Conservation (phyloP, 1,139 yeast species). For the Pichia sp. region DNA sequence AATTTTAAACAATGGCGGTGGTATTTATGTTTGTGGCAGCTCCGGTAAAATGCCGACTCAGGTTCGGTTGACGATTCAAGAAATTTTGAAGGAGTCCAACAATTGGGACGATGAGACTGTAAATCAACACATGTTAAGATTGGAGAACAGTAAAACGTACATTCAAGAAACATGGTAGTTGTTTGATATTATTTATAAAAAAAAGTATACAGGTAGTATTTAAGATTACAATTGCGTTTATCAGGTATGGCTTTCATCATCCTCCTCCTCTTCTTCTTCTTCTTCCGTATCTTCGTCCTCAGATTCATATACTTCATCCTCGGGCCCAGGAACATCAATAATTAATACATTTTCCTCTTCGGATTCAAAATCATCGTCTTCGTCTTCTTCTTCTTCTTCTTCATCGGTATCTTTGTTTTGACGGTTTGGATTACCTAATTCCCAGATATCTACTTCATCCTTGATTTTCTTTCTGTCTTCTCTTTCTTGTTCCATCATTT, state of each 20-base stretch:
- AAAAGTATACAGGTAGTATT: slow-evolving; percentile 1
- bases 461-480: slow-evolving; percentile 51
- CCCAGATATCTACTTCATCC: slow-evolving; percentile 59
- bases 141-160: slow-evolving; percentile 66
- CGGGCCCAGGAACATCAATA: slow-evolving; percentile 11
- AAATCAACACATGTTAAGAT: slow-evolving; percentile 37
- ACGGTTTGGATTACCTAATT: slow-evolving; percentile 69
- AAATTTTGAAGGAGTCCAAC: slow-evolving; percentile 34
- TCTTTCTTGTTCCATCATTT: slow-evolving; percentile 57
- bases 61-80: slow-evolving; percentile 68
- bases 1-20: slow-evolving; percentile 44
- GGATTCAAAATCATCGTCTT: slow-evolving; percentile 12
- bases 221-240: not conserved
- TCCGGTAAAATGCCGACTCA: slow-evolving; percentile 94
- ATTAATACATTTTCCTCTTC: slow-evolving; percentile 11
- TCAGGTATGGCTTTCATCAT: not conserved
- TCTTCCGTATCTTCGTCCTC: not conserved
- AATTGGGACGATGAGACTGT: slow-evolving; percentile 36
- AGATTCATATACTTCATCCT: slow-evolving; percentile 1
- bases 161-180: slow-evolving; percentile 86
- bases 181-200: not conserved
- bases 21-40: slow-evolving; percentile 82
- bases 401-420: slow-evolving; percentile 11
- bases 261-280: not conserved
- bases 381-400: slow-evolving; percentile 25